Base-by-base conservation (phyloP, 331 rosid species). In the Malus hybrid region DNA sequence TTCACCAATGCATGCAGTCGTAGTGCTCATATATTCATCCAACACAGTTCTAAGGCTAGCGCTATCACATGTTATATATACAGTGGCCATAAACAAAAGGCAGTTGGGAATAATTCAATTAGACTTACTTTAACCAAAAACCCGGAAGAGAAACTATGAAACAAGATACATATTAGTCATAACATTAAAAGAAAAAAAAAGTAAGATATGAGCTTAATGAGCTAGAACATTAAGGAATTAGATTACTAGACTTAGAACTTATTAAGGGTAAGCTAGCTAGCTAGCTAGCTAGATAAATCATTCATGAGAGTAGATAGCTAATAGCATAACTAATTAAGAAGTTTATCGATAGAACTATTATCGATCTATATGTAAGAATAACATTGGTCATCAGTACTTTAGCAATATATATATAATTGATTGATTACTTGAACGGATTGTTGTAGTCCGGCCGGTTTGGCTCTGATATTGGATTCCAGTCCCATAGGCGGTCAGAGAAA, bases 401-500 rank as follows among this genome's bases (percentile, higher is more conserved):
- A 39, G 3, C 12, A 39, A 39, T 39, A 28, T 34, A 34, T 48
- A 50, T 57, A 27, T 7, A 50, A 15, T 16, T 33, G 48, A 39
- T 9, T 39, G 7, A 78, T 90, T 88, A 93, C 94, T 93, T 93
- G 93, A 90, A 93, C 76, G 88, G 86, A 76, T 76, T 79, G 84
- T 77, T 78, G 64, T 84, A 87, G 72, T 67, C 70, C 16, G 72
- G 33, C 46, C 88, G 86, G 83, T 77, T 86, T 24, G 85, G 59
- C 34, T 88, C 98, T 3, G 89, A 88, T 52, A 93, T 78, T 27
- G 91, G 88, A 80, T 92, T 92, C 99, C 99, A 95, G 42, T 90
- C 99, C 99, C 99, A 92, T 10, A 92, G 83, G 59, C 97, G 74
- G 70, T 92, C 97, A 52, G 99, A 85, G 90, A 94, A 89, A 9